These are phyloP conservation scores for Zygoascus biomembranicola DNA, from an alignment of 805 yeast species.

Conservation along the genomic window DNA sequence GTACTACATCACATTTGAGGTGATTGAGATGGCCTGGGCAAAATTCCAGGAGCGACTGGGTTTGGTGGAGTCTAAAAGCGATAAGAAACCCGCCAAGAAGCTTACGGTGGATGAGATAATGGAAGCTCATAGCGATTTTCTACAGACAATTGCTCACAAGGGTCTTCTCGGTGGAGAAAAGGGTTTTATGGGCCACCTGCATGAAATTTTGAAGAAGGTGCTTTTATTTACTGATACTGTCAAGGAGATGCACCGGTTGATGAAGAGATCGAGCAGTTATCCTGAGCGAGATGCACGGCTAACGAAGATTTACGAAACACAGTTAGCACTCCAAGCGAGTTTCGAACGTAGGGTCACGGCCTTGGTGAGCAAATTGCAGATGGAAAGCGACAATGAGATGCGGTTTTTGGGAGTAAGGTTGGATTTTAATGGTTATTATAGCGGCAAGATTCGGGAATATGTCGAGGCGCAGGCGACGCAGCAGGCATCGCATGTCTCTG, in stretches of 20 bases:
- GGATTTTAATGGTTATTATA: slow-evolving; percentile 30
- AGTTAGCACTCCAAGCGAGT: slow-evolving; percentile 12
- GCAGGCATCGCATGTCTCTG: too few species aligned
- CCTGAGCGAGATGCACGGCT: slow-evolving; percentile 8
- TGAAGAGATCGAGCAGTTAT: slow-evolving; percentile 7
- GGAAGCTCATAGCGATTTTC: slow-evolving; percentile 26
- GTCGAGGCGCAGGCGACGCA: background rate
- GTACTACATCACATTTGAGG: slow-evolving; percentile 29
- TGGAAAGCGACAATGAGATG: slow-evolving; percentile 27
- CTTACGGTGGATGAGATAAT: slow-evolving; percentile 30
- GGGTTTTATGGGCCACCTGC: slow-evolving; percentile 23
- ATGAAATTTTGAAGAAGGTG: slow-evolving; percentile 25
- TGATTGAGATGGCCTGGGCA: slow-evolving; percentile 32
- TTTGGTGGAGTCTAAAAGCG: background rate
- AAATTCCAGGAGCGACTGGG: slow-evolving; percentile 20
- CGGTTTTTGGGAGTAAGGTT: slow-evolving; percentile 28
- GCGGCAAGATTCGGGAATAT: background rate
- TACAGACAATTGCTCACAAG: slow-evolving; percentile 23
- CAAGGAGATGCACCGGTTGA: slow-evolving; percentile 19
- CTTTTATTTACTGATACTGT: slow-evolving; percentile 20
- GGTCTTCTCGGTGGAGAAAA: slow-evolving; percentile 26
- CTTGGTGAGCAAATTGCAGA: slow-evolving; percentile 21
- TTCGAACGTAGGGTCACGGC: slow-evolving; percentile 19
- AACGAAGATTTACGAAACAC: slow-evolving; percentile 9
- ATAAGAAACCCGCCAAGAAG: slow-evolving; percentile 7